phyloP scores from a whole-genome alignment of 2,329 filamentous ascomycete genomes.

The Neophaeococcomyces aloes region DNA sequence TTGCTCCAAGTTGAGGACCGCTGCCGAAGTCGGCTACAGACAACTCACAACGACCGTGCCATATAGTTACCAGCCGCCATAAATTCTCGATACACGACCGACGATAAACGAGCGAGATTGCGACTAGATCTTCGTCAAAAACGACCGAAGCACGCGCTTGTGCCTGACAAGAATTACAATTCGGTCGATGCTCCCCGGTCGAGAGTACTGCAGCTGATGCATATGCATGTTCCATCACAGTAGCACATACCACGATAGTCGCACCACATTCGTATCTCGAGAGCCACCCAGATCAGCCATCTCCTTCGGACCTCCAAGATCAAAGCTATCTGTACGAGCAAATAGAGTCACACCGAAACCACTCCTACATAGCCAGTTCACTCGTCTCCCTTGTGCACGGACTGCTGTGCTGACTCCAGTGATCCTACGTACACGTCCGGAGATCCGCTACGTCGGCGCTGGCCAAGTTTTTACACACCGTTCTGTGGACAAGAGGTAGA shows the following conservation, averaged over 20 bases:
- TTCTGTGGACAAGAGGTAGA: background rate
- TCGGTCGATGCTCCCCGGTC: background rate
- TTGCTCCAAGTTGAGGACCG: background rate
- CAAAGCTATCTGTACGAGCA: background rate
- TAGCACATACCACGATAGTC: slow-evolving; percentile 1
- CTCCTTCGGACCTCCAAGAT: background rate
- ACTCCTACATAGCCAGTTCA: slow-evolving; percentile 1
- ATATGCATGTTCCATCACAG: slow-evolving; percentile 8
- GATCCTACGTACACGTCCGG: background rate
- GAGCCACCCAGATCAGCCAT: background rate
- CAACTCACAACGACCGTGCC: slow-evolving; percentile 3
- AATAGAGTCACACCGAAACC: background rate
- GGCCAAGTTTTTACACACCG: background rate
- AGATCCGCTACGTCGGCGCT: slow-evolving; percentile 1
- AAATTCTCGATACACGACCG: background rate
- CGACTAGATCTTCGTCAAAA: too few relatives aligned
- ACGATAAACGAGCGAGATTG: too few relatives aligned
- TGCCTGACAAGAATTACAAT: slow-evolving; percentile 1
- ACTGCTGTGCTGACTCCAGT: background rate
- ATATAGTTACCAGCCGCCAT: slow-evolving; percentile 6
- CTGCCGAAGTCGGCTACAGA: background rate
- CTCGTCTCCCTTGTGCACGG: slow-evolving; percentile 5
- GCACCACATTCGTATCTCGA: background rate
- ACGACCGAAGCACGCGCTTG: background rate
- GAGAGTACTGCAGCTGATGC: background rate